Evolutionary conservation across 495 filamentous ascomycete genomes (phyloP).

Genomic region (Trichoderma orchidacearum): DNA sequence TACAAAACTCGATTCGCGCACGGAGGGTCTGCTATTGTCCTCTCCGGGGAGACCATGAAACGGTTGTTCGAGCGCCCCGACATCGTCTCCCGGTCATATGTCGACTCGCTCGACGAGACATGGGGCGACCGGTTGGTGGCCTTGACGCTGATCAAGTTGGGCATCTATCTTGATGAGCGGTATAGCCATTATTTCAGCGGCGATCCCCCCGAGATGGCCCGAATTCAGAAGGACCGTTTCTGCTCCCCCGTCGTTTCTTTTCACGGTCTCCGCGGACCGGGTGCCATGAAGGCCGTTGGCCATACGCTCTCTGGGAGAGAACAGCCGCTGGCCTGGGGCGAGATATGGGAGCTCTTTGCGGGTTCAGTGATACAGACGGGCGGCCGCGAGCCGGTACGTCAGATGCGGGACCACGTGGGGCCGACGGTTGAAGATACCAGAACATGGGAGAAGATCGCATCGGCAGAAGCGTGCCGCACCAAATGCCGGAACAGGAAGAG

Average conservation of each 20-base stretch:
- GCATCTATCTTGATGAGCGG: conserved; percentile 26
- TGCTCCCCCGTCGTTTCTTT: conserved; percentile 27
- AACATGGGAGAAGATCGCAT: conserved; percentile 14
- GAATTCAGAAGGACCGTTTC: conserved; percentile 24
- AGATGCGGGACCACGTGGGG: conserved; percentile 25
- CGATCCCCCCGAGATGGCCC: conserved; percentile 24
- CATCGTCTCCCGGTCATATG: conserved; percentile 14
- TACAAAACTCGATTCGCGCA: conserved; percentile 33
- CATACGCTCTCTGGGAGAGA: conserved; percentile 17
- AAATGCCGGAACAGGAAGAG: conserved; percentile 13
- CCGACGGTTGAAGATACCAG: conserved; percentile 16
- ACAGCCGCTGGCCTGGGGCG: conserved; percentile 22
- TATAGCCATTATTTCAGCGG: conserved; percentile 33
- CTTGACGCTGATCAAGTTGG: conserved; percentile 22
- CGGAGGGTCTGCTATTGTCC: conserved; percentile 28
- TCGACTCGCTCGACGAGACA: conserved; percentile 22
- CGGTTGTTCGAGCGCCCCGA: conserved; percentile 18
- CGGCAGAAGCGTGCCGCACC: conserved; percentile 14
- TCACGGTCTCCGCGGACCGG: conserved; percentile 19
- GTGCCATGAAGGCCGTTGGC: conserved; percentile 21
- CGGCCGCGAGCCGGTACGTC: conserved; percentile 11
- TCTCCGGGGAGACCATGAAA: conserved; percentile 27
- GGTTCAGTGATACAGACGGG: conserved; percentile 16
- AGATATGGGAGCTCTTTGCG: conserved; percentile 23
- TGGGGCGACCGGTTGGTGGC: conserved; percentile 31